Percentiles rank a stretch among this genome's conserved stretches.
phyloP scores from a whole-genome alignment of 75 land plant species.

The Selaginella tamariscina region DNA sequence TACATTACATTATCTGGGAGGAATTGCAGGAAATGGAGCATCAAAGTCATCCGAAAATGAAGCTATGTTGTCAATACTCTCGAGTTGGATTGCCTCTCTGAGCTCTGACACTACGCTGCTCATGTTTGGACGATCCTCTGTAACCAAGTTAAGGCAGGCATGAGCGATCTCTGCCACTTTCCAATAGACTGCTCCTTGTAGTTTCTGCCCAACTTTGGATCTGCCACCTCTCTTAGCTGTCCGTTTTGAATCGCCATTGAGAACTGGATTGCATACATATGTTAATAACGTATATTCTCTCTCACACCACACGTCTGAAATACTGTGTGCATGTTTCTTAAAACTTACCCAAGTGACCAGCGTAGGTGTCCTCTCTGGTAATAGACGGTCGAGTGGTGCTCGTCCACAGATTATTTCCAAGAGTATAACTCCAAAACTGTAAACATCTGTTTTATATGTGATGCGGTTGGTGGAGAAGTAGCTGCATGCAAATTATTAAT shows the following conservation, averaged over 20 bases:
- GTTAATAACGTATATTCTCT: neutral
- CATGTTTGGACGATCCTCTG: neutral
- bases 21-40: no score
- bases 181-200: slow-evolving; percentile 13
- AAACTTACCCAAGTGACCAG: neutral
- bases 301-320: neutral
- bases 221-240: neutral
- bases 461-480: slow-evolving; percentile 9
- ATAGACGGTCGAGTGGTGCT: neutral
- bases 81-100: neutral
- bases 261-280: no score
- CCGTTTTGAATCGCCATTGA: neutral
- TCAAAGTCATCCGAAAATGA: no score
- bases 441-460: slow-evolving; percentile 21
- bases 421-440: slow-evolving; percentile 21
- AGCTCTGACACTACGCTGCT: neutral
- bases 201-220: neutral
- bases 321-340: neutral
- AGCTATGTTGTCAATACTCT: no score
- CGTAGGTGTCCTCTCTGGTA: neutral
- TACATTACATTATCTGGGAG: no score
- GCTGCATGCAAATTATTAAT: neutral
- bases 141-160: neutral
- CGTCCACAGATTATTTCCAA: neutral
- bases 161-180: neutral